Conservation (phyloP, 331 rosid species). For the Acacia pycnantha region DNA sequence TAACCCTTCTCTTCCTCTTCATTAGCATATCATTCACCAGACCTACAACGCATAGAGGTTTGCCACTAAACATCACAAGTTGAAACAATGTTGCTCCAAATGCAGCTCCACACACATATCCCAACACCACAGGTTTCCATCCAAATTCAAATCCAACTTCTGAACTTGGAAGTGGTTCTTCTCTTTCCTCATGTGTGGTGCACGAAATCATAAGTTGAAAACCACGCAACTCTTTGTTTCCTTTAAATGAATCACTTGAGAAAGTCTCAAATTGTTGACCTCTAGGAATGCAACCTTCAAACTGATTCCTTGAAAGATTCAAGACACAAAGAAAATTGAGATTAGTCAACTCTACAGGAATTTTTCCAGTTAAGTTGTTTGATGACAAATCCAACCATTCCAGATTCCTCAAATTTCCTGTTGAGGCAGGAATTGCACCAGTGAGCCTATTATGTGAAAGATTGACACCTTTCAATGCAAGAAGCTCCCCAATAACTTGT, state of each 20-base stretch:
- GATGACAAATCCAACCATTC: constrained; percentile 27
- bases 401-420: not conserved
- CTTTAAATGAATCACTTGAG: not conserved
- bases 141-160: not conserved
- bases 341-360: not conserved
- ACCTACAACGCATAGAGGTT: not conserved
- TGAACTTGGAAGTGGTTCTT: not conserved
- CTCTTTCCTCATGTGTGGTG: not conserved
- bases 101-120: not conserved
- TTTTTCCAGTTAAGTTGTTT: not conserved
- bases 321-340: not conserved
- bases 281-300: constrained; percentile 9
- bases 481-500: not conserved
- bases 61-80: not conserved
- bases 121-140: not conserved
- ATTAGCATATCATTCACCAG: not conserved
- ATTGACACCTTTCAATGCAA: not conserved
- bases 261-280: constrained; percentile 23
- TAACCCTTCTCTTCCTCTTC: not conserved
- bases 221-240: constrained; percentile 11
- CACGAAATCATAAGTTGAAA: not conserved
- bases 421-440: not conserved
- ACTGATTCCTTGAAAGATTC: constrained; percentile 10
- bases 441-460: constrained; percentile 9
- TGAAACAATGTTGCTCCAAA: not conserved